Percentiles rank a stretch among this genome's conserved stretches.
Conservation (phyloP, 1,284 basidiomycete genomes). For the Cryptococcus maquisensis region DNA sequence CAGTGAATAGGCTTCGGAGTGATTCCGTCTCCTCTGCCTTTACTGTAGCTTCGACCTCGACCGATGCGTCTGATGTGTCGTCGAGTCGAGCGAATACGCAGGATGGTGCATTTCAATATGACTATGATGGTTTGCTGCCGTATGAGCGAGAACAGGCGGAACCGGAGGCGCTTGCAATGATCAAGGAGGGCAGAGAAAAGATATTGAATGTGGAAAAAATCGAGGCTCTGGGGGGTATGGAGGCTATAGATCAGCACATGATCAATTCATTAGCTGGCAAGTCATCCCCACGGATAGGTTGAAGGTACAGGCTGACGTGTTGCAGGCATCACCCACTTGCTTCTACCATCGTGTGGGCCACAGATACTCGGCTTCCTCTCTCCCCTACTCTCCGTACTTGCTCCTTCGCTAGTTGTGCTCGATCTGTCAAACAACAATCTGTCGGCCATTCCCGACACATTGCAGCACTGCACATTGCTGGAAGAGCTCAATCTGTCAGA, state of each 20-base stretch:
- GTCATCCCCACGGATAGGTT: slow-evolving; percentile 1
- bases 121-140: slow-evolving; percentile 18
- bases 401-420: slow-evolving; percentile 72
- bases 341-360: slow-evolving; percentile 70
- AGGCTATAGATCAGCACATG: slow-evolving; percentile 24
- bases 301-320: slow-evolving; percentile 9
- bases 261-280: slow-evolving; percentile 32
- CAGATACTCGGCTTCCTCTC: slow-evolving; percentile 67
- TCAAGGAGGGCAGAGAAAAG: slow-evolving; percentile 41
- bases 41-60: slow-evolving; percentile 23
- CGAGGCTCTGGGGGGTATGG: slow-evolving; percentile 39
- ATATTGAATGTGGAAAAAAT: slow-evolving; percentile 38
- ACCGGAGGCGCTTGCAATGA: slow-evolving; percentile 37
- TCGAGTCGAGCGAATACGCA: slow-evolving; percentile 14
- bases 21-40: slow-evolving; percentile 35
- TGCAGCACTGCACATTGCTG: slow-evolving; percentile 70
- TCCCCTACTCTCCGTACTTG: slow-evolving; percentile 63
- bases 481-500: slow-evolving; percentile 92
- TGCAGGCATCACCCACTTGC: slow-evolving; percentile 79
- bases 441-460: slow-evolving; percentile 68
- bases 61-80: slow-evolving; percentile 16
- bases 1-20: slow-evolving; percentile 31
- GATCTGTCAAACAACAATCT: slow-evolving; percentile 87
- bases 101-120: slow-evolving; percentile 7
- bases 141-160: slow-evolving; percentile 27